Conservation (phyloP, 2,329 filamentous ascomycete species). For the Cryphonectria parasitica region DNA sequence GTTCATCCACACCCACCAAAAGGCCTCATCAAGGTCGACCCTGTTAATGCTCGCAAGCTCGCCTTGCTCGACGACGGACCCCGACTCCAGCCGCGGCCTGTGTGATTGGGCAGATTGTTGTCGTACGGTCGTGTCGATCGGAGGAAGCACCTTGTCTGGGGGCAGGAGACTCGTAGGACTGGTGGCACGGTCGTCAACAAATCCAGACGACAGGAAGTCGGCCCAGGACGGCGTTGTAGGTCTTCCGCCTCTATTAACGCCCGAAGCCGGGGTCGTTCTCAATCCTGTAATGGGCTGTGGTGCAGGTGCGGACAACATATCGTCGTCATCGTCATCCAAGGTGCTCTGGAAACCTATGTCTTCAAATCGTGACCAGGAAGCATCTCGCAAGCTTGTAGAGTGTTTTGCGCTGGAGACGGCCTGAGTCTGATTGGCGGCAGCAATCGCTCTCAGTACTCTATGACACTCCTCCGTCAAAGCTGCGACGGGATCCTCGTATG, state of each 20-base stretch:
- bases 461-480: slow-evolving; percentile 93
- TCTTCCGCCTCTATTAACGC: slow-evolving; percentile 66
- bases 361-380: slow-evolving; percentile 96
- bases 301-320: slow-evolving; percentile 44
- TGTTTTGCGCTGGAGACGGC: slow-evolving; percentile 68
- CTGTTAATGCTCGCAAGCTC: slow-evolving; percentile 90
- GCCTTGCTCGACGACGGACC: slow-evolving; percentile 77
- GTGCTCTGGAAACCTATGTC: slow-evolving; percentile 87
- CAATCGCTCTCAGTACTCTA: slow-evolving; percentile 86
- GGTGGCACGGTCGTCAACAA: slow-evolving; percentile 74
- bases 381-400: slow-evolving; percentile 76
- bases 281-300: slow-evolving; percentile 53
- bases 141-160: slow-evolving; percentile 87
- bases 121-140: slow-evolving; percentile 71
- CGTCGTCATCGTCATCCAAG: slow-evolving; percentile 71
- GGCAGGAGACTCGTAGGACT: slow-evolving; percentile 74
- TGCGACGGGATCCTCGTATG: slow-evolving; percentile 85
- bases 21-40: slow-evolving; percentile 89
- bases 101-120: slow-evolving; percentile 89
- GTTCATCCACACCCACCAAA: slow-evolving; percentile 99
- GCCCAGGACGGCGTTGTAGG: slow-evolving; percentile 98
- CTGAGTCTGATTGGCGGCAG: slow-evolving; percentile 83
- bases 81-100: slow-evolving; percentile 69
- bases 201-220: slow-evolving; percentile 93
- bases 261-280: slow-evolving; percentile 68